A percentile compares a stretch with the other conserved stretches of the same genome.
Evolutionary conservation across 164 flowering plant genomes (phyloP).

Genomic region (Hamamelis virginiana): DNA sequence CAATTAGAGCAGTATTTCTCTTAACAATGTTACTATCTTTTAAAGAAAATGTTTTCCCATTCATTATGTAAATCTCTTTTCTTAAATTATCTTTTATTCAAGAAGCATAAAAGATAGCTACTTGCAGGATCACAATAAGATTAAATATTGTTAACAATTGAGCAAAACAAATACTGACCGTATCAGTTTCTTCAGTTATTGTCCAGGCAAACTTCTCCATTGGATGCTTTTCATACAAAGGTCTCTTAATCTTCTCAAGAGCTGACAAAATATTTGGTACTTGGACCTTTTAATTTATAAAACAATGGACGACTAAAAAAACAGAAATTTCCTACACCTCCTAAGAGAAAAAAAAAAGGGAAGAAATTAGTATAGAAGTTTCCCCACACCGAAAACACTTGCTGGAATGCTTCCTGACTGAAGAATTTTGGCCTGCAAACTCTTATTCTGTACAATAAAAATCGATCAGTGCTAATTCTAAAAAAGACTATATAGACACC

Average conservation of each 20-base stretch:
- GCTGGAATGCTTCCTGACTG: slow-evolving; percentile 52
- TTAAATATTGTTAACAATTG: slow-evolving; percentile 4
- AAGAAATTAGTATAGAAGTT: not conserved
- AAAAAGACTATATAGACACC: not conserved
- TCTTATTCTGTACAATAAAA: slow-evolving; percentile 53
- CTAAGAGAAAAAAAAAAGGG: not conserved
- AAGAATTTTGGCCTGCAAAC: slow-evolving; percentile 59
- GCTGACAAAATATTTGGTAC: slow-evolving; percentile 40
- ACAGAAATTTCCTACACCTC: not conserved
- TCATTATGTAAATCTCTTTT: too few relatives aligned
- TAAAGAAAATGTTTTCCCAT: too few relatives aligned
- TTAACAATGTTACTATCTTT: too few relatives aligned
- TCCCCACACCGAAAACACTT: slow-evolving; percentile 51
- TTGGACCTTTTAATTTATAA: not conserved
- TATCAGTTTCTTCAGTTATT: slow-evolving; percentile 75
- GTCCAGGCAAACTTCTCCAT: slow-evolving; percentile 95
- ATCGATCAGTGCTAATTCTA: slow-evolving; percentile 1
- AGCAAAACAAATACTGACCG: slow-evolving; percentile 42
- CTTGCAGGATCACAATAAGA: not conserved
- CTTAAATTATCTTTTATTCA: not conserved
- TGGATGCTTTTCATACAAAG: slow-evolving; percentile 90
- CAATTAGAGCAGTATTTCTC: too few relatives aligned
- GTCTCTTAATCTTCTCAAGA: slow-evolving; percentile 69
- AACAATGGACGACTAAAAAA: not conserved
- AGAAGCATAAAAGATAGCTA: not conserved